Percentiles rank a stretch among this genome's conserved stretches.
Conservation (phyloP, 768 basidiomycete species). For the Boletus speciosus region DNA sequence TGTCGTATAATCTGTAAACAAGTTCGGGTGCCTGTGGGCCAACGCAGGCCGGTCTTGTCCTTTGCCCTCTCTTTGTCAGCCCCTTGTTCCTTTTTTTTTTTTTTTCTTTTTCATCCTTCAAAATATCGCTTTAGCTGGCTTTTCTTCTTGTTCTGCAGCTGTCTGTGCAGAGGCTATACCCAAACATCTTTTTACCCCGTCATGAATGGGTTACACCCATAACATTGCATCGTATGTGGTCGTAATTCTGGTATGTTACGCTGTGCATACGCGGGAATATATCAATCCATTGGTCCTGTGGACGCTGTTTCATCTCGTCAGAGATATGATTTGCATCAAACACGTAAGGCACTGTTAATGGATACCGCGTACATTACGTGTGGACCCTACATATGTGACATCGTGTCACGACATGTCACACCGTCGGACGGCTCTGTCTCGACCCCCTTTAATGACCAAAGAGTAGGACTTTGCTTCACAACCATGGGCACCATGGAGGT, state of each 20-base stretch:
- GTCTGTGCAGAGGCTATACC: slow-evolving; percentile 20
- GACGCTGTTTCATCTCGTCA: not conserved
- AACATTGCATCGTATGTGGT: slow-evolving; percentile 20
- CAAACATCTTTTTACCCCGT: slow-evolving; percentile 6
- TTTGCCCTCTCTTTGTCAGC: slow-evolving; percentile 4
- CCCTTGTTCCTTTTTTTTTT: not conserved
- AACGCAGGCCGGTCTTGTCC: slow-evolving; percentile 29
- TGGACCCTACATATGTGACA: no score
- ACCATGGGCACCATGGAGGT: not conserved
- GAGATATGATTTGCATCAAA: not conserved
- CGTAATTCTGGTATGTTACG: slow-evolving; percentile 26
- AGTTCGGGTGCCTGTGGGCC: slow-evolving; percentile 11
- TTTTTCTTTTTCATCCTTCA: not conserved
- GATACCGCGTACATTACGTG: no score
- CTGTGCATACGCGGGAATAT: slow-evolving; percentile 21
- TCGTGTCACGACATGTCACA: no score
- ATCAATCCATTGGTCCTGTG: slow-evolving; percentile 13
- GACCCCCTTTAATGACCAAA: no score
- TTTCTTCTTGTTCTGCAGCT: slow-evolving; percentile 1
- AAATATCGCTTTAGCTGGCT: slow-evolving; percentile 2
- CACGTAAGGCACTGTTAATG: no score
- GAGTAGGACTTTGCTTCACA: not conserved
- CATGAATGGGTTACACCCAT: slow-evolving; percentile 3
- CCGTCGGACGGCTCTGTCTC: no score
- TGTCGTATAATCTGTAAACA: not conserved